Base-by-base conservation (phyloP, 202 grass and related monocot genomes). In the Saccharum hybrid region DNA sequence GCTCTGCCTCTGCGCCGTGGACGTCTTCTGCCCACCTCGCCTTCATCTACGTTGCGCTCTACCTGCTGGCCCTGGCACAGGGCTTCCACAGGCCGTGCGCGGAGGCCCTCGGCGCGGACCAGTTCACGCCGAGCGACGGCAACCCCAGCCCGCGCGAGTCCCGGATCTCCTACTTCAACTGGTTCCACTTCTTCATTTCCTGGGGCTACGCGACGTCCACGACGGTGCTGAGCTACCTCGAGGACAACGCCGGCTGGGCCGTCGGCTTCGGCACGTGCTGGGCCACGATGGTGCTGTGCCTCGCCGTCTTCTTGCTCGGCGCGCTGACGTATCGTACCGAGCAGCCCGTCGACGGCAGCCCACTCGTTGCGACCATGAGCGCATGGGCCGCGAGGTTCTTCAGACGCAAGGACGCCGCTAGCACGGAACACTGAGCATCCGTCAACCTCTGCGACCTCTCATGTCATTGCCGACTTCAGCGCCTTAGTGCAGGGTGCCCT, bases 111-210 rank as follows among this genome's bases (percentile, higher is more conserved):
- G 92, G 87, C 19, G 92, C 87, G n/a, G 90, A 94, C 65, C 92
- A 94, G 48, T 94, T 92, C 65, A 48, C 71, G 34, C 12, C 72
- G 65, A 86, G 51, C 60, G 65, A 38, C 16, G 79, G 36, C 33
- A 34, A 38, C n/a, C 21, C 74, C 4, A 13, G 56, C 40, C 37
- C 71, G 41, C 45, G n/a, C 45, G 87, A 63, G 76, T 69, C 83
- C 19, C 77, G 87, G 62, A 92, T 90, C 88, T 94, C 93, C 23
- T 92, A 76, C 87, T 90, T 94, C 90, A 94, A 94, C 67, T 94
- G 93, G 93, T 76, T 87, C 85, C 84, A 90, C 71, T 94, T 94
- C 40, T 71, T 62, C 74, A 60, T 88, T 5, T 90, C 74, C 0
- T 86, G 82, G 54, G 88, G 88, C 61, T 82, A 82, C 81, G 76